These are phyloP conservation scores for Sclerotiophoma versabilis DNA, from an alignment of 2,329 filamentous ascomycete species.

Conservation along the genomic window DNA sequence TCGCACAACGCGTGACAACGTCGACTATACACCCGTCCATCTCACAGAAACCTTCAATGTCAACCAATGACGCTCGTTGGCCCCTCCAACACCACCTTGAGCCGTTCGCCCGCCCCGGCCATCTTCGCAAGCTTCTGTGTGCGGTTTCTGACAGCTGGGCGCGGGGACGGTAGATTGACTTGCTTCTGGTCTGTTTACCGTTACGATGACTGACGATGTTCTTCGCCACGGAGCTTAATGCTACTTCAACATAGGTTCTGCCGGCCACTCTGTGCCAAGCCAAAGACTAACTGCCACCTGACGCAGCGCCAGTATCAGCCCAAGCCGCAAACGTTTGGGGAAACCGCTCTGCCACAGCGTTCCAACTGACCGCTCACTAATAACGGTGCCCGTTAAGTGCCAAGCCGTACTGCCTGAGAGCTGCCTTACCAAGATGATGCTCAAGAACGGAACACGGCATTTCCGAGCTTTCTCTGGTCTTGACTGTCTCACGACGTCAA, in stretches of 20 bases:
- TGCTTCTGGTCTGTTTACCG: not conserved
- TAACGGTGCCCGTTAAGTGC: constrained; percentile 24
- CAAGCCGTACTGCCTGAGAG: constrained; percentile 35
- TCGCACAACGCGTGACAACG: constrained; percentile 27
- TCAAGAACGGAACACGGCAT: constrained; percentile 37
- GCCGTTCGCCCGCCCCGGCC: constrained; percentile 1
- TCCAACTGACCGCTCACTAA: constrained; percentile 25
- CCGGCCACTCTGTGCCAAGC: constrained; percentile 23
- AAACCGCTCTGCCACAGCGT: constrained; percentile 36
- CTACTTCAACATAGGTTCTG: constrained; percentile 20
- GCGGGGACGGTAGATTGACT: constrained; percentile 11
- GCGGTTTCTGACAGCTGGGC: constrained; percentile 14
- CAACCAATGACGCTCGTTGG: constrained; percentile 23
- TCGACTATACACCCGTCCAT: constrained; percentile 17
- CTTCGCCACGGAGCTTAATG: constrained; percentile 17
- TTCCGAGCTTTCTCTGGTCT: constrained; percentile 44
- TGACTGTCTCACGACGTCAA: constrained; percentile 44
- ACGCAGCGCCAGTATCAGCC: constrained; percentile 41
- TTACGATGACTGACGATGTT: not conserved
- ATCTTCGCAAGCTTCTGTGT: constrained; percentile 9
- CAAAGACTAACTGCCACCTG: constrained; percentile 29
- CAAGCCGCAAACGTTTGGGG: constrained; percentile 41
- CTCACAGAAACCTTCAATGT: constrained; percentile 7
- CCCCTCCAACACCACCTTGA: constrained; percentile 9
- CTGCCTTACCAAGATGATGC: constrained; percentile 41